Base-by-base conservation (phyloP, 2,329 filamentous ascomycete genomes). In the Chaetoscypha palmicola region DNA sequence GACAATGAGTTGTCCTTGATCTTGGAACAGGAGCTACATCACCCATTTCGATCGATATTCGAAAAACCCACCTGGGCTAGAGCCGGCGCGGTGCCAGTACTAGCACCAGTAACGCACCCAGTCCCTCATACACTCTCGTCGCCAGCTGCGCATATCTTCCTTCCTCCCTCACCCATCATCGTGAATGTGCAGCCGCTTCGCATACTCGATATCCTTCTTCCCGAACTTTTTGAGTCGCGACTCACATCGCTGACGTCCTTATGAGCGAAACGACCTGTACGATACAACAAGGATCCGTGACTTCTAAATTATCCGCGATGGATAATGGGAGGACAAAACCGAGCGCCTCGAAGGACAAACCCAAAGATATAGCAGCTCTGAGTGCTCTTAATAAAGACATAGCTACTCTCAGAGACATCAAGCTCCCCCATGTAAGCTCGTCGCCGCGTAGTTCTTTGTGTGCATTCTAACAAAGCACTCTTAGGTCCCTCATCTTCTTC, bases 401-500 rank as follows among this genome's bases (percentile, higher is more conserved):
- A 20, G 44, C 40, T 16, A 34, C 40, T 22, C 44, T 60, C 16
- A 54, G 50, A 36, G 46, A 55, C 8, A 39, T 43, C 7, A 31
- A 53, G 12, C 53, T 60, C 4, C 56, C 56, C 20, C 43, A 48
- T 36, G 57, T 60, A 58, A 32, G 54, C 21, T 22, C 19, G 41
- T 23, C 17, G 21, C 44, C 30, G 20, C 20, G 20, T 23, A 20
- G 41, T 49, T 56, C 26, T 10, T 9, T 4, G 4, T 34, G 55
- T 30, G 42, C 39, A 33, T 2, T 14, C 26, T 38, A 31, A 45
- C 26, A 40, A 45, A 39, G 21, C n/a, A 34, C 20, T 34, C 21
- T 20, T 41, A 58, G 57, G 53, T 49, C 39, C 59, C 55, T 32
- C 57, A 61, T 44, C 52, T 58, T 12, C 49, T 62, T 41, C 51